Evolutionary conservation across 2,329 filamentous ascomycete genomes (phyloP).

Genomic region (Penicillium sp.): DNA sequence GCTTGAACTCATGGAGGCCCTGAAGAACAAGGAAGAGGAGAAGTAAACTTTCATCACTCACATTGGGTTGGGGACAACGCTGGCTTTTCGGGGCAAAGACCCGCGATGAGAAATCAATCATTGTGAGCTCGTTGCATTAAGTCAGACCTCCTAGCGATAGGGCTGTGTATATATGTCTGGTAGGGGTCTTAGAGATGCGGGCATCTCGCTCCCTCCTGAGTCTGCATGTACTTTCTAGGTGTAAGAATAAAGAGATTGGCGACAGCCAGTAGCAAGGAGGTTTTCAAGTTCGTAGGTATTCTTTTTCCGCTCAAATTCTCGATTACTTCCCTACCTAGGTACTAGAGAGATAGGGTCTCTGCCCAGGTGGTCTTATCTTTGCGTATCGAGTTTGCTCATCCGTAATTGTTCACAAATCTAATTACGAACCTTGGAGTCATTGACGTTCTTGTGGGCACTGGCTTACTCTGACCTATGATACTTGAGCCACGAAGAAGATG

Average conservation of each 20-base stretch:
- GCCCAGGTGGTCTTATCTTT: too few relatives aligned
- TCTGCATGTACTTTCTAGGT: constrained; percentile 17
- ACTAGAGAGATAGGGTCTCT: too few relatives aligned
- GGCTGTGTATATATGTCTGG: neutral
- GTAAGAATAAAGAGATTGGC: neutral
- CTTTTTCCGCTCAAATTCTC: too few relatives aligned
- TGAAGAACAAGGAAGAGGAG: constrained; percentile 50
- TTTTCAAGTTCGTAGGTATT: neutral
- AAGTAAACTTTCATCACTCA: constrained; percentile 22
- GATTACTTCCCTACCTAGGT: too few relatives aligned
- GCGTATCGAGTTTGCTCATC: too few relatives aligned
- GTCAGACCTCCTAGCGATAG: neutral
- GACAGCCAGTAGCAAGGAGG: neutral
- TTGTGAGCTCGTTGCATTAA: neutral
- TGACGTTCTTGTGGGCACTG: too few relatives aligned
- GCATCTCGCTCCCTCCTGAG: constrained; percentile 16
- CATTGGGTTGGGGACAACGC: neutral
- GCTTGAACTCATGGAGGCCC: constrained; percentile 90
- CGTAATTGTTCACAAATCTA: too few relatives aligned
- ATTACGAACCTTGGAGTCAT: too few relatives aligned
- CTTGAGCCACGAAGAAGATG: too few relatives aligned
- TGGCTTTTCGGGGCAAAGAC: neutral
- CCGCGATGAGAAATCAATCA: neutral
- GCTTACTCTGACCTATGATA: too few relatives aligned
- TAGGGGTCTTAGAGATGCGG: constrained; percentile 15